Evolutionary conservation across 306 rosid genomes (phyloP), one percentile per base, ranked within the genome.

Genomic region (Prinsepia uniflora): DNA sequence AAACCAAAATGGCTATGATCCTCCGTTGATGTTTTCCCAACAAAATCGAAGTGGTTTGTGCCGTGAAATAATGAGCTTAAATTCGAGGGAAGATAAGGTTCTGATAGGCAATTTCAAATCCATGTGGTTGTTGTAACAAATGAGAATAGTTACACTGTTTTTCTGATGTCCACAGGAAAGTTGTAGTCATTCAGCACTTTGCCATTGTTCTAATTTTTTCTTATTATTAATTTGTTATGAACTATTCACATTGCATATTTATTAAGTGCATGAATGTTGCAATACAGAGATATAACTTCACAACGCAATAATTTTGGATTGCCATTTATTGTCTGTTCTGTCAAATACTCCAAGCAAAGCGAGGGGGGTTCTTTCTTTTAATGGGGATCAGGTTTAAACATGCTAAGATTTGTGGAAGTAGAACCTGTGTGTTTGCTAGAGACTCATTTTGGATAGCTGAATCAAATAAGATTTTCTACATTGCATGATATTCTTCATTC

Each of bases 41-140:
- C 55, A 60, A 54, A 24, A 54, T 11, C 47, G 39, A 40, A 59
- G 17, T 54, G 4, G 56, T 39, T 63, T 68, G 65, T 36, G 8
- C 67, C 54, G 13, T 73, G 62, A 15, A 46, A 43, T 22, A 18
- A 67, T 68, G 80, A 61, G 62, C 49, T 80, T 66, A 50, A 48
- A 42, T 61, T 44, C 6, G 34, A 39, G 58, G 47, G 70, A 47
- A 44, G 39, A 6, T 55, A 13, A 44, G 54, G 49, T 18, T 47
- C 66, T 36, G 22, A 56, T 17, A 14, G 40, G 65, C 4, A 15
- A 56, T 56, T 5, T 22, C 42, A 56, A 56, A 22, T 56, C 19
- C 36, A 54, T 18, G 4, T 67, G 72, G 49, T 24, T 41, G 40
- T 18, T 40, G n/a, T 19, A 12, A 69, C 43, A 7, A 59, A 34